Percentiles rank a stretch among this genome's conserved stretches.
These are phyloP conservation scores for Heliamphora pulchella DNA, from an alignment of 179 eudicot genomes.

Conservation along the genomic window DNA sequence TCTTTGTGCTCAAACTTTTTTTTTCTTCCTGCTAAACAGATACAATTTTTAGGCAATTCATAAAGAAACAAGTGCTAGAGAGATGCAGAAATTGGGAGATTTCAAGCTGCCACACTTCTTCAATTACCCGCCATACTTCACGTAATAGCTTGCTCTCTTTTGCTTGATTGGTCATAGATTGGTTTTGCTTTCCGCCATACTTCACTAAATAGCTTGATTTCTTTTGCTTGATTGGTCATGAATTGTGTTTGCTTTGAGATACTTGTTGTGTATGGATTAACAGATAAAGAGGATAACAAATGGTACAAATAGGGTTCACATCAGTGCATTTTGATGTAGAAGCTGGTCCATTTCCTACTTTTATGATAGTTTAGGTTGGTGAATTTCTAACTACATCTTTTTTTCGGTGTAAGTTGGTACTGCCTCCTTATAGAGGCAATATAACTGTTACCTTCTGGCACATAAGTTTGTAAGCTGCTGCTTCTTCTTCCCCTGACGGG, in stretches of 20 bases:
- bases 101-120: constrained; percentile 90
- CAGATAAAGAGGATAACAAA: too few species aligned
- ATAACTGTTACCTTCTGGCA: neutral
- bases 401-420: neutral
- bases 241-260: neutral
- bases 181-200: constrained; percentile 46
- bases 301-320: neutral
- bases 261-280: neutral
- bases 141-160: constrained; percentile 43
- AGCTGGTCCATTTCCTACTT: neutral
- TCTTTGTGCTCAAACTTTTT: neutral
- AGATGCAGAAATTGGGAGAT: constrained; percentile 86
- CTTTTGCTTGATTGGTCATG: constrained; percentile 6
- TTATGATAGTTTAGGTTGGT: neutral
- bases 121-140: constrained; percentile 94
- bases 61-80: neutral
- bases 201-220: constrained; percentile 59
- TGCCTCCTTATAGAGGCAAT: neutral
- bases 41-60: constrained; percentile 7
- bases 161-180: neutral
- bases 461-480: neutral
- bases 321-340: neutral
- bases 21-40: neutral
- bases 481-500: neutral
- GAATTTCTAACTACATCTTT: neutral